Evolutionary conservation across 768 basidiomycete genomes (phyloP), one percentile per base, ranked within the genome.

Genomic region (Naganishia vaughanmartiniae): DNA sequence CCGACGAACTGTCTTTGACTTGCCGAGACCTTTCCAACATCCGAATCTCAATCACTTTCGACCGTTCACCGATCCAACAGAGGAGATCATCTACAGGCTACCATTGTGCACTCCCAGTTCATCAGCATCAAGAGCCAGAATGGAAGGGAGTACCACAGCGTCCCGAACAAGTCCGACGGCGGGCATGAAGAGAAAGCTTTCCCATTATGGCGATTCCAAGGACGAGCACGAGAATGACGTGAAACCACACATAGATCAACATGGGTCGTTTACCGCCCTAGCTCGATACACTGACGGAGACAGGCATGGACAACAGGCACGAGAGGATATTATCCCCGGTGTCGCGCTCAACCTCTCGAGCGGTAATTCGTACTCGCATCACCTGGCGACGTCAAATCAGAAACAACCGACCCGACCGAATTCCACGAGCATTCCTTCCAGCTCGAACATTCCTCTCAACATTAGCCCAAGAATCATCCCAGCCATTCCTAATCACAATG

Each of bases 171-270:
- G 57, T 58, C 57, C 57, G n/a, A 26, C 26, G 12, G 2, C 60
- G 2, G 60, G 60, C 5, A 46, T 42, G 42, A 63, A 63, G 39
- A n/a, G 60, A n/a, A 63, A 63, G 39, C 39, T 46, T n/a, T 46
- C 60, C 4, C 36, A n/a, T 7, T 51, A 51, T 51, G 48, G 48
- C 57, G 60, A 46, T 1, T 7, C 2, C 7, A 42, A 28, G 28
- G 24, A 63, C 12, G 60, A 63, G 15, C 12, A 34, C 1, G 10
- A 58, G 7, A 6, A 36, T 4, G 36, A 42, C 42, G 24, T 63
- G 36, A 45, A 63, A 58, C 57, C 57, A n/a, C 57, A 58, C 2
- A 34, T 58, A 5, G 57, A 58, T 33, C 33, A 58, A 58, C 33
- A 51, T n/a, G 48, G 48, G 14, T 51, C 48, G 48, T 51, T 36